Evolutionary conservation across 2,329 filamentous ascomycete species (phyloP), one percentile per base, ranked within the genome.

Genomic region (Ophiosphaerella narmari): DNA sequence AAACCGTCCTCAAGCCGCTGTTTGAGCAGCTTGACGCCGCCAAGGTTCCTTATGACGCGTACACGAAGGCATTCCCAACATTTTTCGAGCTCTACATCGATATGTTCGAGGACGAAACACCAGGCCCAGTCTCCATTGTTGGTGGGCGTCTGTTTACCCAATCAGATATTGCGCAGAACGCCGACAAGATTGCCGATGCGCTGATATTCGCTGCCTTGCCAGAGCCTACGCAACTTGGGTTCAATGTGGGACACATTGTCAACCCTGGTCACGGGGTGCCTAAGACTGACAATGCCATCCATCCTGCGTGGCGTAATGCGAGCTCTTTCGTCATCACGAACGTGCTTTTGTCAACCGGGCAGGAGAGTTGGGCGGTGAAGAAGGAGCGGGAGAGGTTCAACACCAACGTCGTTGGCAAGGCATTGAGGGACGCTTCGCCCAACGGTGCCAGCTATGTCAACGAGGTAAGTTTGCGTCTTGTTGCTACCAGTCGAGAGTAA

Each of bases 21-120:
- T 68, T 65, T 31, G 52, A 63, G 5, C 54, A 66, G 29, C 51
- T 72, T 6, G 55, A 71, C 8, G 66, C 63, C 3, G 63, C 63
- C 6, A 62, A 66, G 40, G 59, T 72, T 16, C 69, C 69, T 0
- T 70, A 70, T 40, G 60, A 63, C 39, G 56, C 56, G 6, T 43
- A 66, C 41, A 65, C 65, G 34, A 63, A 52, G 43, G 62, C 64
- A 0, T 72, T 71, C 51, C 62, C 69, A 1, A 69, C 67, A 1
- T 71, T 71, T 57, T 72, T 70, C 51, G 65, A 72, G 47, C 59
- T 72, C 46, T 72, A 72, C 49, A 60, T 67, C 0, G 69, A 71
- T 51, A 66, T 72, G 59, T 72, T 71, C 43, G 67, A 71, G 44
- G 69, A 72, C 37, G 69, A 72, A 47, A 26, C 46, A 12, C 60